Base-by-base conservation (phyloP, 2,329 filamentous ascomycete genomes). In the Pseudovirgaria hyperparasitica region DNA sequence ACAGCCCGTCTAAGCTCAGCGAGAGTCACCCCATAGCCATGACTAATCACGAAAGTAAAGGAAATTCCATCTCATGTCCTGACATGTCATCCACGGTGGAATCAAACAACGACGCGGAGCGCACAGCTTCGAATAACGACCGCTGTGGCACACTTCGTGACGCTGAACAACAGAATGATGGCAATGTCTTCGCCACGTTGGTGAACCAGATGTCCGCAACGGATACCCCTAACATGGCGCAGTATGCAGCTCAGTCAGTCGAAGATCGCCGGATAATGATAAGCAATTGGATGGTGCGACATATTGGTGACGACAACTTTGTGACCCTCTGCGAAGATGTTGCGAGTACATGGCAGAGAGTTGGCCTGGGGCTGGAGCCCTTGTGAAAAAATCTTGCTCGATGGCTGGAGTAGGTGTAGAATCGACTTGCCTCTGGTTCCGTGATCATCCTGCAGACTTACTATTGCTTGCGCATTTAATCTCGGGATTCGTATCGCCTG, bases 251-350 rank as follows among this genome's bases (percentile, higher is more conserved):
- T 19, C 57, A 58, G 24, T 41, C 50, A 14, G 45, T 50, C 10
- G 55, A 63, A 12, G 42, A 48, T 18, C 54, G 66, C 6, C 45
- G 52, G 24, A 41, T 43, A 7, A 46, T 56, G 8, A 39, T 71
- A 11, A 62, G 67, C 27, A 47, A 62, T 14, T 67, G 66, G 35
- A 60, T 72, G 28, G 52, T 62, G 19, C 52, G 55, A n/a, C 55
- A 58, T 30, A 50, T 71, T 3, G 52, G 63, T 16, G 58, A 65
- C 33, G 50, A 60, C 3, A 50, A 58, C 12, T 71, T 72, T 32
- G 29, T 63, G 5, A 57, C 52, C 11, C 43, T 71, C n/a, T 62
- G 63, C 26, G 51, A 63, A 32, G 64, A 70, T 41, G 53, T 65
- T 23, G 58, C 60, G 26, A 48, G 48, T 9, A 57, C 60, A 34